Evolutionary conservation across 352 stramenopile genomes (phyloP).

Genomic region (Globisporangium heterothallicum): DNA sequence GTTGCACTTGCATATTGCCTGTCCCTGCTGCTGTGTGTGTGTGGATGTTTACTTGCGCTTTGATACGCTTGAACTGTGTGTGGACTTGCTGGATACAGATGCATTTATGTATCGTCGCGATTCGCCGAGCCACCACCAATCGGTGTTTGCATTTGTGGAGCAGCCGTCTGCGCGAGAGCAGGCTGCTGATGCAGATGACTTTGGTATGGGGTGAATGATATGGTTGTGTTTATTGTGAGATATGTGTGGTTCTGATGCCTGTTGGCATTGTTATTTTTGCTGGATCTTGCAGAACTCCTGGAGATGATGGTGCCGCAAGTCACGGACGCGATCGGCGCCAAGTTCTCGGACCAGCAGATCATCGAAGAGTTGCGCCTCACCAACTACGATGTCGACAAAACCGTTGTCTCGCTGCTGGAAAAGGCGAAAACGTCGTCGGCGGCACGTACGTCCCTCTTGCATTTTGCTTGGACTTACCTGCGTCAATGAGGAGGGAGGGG

Average conservation of each 20-base stretch:
- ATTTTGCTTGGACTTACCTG: not conserved
- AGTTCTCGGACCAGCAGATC: constrained; percentile 57
- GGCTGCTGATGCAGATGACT: constrained; percentile 22
- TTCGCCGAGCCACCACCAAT: constrained; percentile 68
- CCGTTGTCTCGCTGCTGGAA: constrained; percentile 67
- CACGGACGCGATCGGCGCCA: constrained; percentile 37
- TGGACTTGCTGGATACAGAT: constrained; percentile 24
- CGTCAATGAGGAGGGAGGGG: not conserved
- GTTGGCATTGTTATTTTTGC: constrained; percentile 2
- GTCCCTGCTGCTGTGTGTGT: not conserved
- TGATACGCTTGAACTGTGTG: not conserved
- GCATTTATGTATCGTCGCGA: constrained; percentile 82
- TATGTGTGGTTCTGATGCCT: constrained; percentile 6
- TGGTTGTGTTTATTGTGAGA: not conserved
- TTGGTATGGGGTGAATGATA: constrained; percentile 15
- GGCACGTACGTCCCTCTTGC: constrained; percentile 12
- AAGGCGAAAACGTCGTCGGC: constrained; percentile 48
- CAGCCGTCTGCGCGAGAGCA: constrained; percentile 20
- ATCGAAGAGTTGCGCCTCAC: constrained; percentile 52
- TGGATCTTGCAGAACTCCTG: constrained; percentile 47
- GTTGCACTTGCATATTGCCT: constrained; percentile 1
- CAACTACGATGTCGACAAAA: constrained; percentile 80
- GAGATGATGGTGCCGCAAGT: constrained; percentile 54
- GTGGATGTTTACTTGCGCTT: not conserved
- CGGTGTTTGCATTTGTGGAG: constrained; percentile 79